These are phyloP conservation scores for Leishmania turanica DNA, from an alignment of 208 protist species.

Conservation along the genomic window DNA sequence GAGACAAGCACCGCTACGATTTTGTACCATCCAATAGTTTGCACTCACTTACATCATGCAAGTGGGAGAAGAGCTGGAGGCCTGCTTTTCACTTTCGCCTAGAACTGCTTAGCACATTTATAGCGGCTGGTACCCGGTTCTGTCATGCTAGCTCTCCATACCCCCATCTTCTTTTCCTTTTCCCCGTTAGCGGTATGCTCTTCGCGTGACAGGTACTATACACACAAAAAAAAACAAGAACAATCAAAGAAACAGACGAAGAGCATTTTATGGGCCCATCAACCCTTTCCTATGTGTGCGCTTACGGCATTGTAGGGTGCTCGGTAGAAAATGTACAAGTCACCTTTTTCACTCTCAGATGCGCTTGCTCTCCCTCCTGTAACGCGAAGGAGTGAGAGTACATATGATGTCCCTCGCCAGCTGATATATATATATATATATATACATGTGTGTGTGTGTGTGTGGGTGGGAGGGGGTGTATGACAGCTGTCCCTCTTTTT, in stretches of 20 bases:
- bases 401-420: background rate
- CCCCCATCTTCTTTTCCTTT: background rate
- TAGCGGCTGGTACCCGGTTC: background rate
- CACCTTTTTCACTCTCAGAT: background rate
- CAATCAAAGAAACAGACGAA: background rate
- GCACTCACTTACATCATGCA: background rate
- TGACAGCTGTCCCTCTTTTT: background rate
- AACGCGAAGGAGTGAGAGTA: background rate
- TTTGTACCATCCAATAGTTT: background rate
- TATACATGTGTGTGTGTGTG: background rate
- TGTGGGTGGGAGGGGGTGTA: background rate
- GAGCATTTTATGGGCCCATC: background rate
- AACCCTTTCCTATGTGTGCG: background rate
- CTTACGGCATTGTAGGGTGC: background rate
- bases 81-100: background rate
- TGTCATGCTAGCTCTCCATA: background rate
- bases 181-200: background rate
- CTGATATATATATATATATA: background rate
- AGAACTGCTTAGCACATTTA: conserved; percentile 3
- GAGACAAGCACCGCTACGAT: background rate
- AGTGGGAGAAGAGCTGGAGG: background rate
- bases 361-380: background rate
- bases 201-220: background rate
- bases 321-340: background rate
- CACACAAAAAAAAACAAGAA: background rate